These are phyloP conservation scores for Cladophialophora exuberans DNA, from an alignment of 2,329 filamentous ascomycete genomes.

Conservation along the genomic window DNA sequence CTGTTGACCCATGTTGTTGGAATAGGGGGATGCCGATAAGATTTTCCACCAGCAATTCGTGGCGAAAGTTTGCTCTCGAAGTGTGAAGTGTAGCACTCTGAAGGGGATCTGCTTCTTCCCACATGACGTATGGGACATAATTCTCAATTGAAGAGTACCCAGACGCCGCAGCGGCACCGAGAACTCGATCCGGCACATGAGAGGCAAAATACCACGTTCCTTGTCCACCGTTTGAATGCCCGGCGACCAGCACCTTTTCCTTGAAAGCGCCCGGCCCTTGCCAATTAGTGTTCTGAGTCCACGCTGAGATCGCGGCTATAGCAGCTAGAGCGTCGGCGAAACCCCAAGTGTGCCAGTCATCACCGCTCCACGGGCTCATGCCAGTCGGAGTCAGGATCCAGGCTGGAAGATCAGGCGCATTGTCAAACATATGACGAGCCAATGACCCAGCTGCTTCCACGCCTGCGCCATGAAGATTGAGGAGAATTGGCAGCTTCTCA, in stretches of 20 bases:
- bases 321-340: conserved; percentile 60
- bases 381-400: conserved; percentile 62
- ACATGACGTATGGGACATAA: conserved; percentile 62
- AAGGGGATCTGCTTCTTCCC: conserved; percentile 58
- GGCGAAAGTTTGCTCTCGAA: conserved; percentile 56
- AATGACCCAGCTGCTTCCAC: conserved; percentile 55
- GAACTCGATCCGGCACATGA: conserved; percentile 59
- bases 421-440: conserved; percentile 53
- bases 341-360: conserved; percentile 66
- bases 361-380: conserved; percentile 61
- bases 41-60: conserved; percentile 59
- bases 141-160: conserved; percentile 62
- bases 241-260: conserved; percentile 56
- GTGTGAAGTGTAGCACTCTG: conserved; percentile 52
- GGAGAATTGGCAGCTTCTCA: conserved; percentile 50
- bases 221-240: conserved; percentile 65
- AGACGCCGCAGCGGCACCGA: conserved; percentile 61
- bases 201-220: conserved; percentile 61
- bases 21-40: conserved; percentile 56
- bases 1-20: conserved; percentile 59
- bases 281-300: conserved; percentile 56
- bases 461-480: conserved; percentile 61
- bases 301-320: conserved; percentile 51
- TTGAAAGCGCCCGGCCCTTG: conserved; percentile 49
- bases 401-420: conserved; percentile 55